phyloP scores from a whole-genome alignment of 768 basidiomycete genomes.

The Calocybe gangraenosa region DNA sequence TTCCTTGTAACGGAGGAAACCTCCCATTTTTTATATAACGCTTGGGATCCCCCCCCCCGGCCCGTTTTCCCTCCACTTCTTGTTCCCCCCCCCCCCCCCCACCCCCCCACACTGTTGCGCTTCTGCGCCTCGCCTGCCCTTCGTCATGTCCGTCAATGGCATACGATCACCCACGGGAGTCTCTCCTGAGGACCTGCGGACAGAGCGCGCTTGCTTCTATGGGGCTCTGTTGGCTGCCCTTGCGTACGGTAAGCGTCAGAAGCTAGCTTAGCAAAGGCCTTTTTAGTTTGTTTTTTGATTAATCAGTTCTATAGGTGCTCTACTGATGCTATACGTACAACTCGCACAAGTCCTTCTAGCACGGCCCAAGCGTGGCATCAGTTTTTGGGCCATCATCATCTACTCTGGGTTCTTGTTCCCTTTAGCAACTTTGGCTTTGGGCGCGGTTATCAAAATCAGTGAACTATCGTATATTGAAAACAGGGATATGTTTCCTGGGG shows the following conservation, averaged over 20 bases:
- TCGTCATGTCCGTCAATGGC: not conserved
- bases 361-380: slow-evolving; percentile 29
- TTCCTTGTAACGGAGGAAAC: too few species aligned
- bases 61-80: not conserved
- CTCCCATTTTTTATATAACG: too few species aligned
- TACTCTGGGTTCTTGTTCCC: slow-evolving; percentile 30
- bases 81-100: not conserved
- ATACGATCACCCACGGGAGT: not conserved
- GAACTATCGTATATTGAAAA: slow-evolving; percentile 27
- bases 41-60: not conserved
- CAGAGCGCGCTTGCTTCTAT: slow-evolving; percentile 28
- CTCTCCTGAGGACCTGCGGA: slow-evolving; percentile 2
- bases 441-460: slow-evolving; percentile 26
- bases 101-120: too few species aligned
- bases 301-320: slow-evolving; percentile 24
- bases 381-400: slow-evolving; percentile 29
- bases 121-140: not conserved
- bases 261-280: not conserved
- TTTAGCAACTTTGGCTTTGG: slow-evolving; percentile 26
- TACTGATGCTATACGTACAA: slow-evolving; percentile 36
- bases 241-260: slow-evolving; percentile 27
- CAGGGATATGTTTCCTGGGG: slow-evolving; percentile 10
- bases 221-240: slow-evolving; percentile 28
- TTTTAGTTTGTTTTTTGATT: not conserved
- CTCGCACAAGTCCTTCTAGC: slow-evolving; percentile 29